Base-by-base conservation (phyloP, 352 stramenopile genomes). In the Globisporangium apiculatum region DNA sequence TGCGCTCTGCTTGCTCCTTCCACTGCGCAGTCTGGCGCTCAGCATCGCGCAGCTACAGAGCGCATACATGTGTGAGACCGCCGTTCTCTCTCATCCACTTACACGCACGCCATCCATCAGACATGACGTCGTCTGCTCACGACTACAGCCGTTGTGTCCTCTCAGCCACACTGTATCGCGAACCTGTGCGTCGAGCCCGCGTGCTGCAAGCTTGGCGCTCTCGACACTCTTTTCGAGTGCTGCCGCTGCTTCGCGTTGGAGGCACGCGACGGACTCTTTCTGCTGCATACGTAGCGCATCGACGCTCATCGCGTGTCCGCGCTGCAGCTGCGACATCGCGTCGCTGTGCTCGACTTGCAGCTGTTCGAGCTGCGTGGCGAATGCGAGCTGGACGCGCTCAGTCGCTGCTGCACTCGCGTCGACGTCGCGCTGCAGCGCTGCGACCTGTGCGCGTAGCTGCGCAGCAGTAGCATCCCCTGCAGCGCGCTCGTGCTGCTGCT, bases 301-400 rank as follows among this genome's bases (percentile, higher is more conserved):
- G 8, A 89, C 61, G 2, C 60, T 59, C 54, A 61, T 59, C 37
- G 55, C 51, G 50, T 89, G 71, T 38, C 82, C 67, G 5, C 63
- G 68, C 57, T 85, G 78, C 9, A 92, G 61, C 7, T 61, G 60
- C 35, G 58, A 66, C 12, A 88, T 64, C 46, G 78, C 57, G 3
- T 64, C 55, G 3, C 57, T 58, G 52, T 87, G 73, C 38, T 76
- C 65, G 10, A 51, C 51, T 9, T 71, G 69, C 12, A 79, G 50
- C 40, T 73, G 76, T 50, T 86, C 75, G 0, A 89, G 70, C 24
- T 83, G 63, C 37, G 61, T 69, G 40, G 60, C 66, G 57, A 70
- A 83, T 5, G 81, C 68, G 24, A 59, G 62, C 48, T 89, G 87
- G 35, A 75, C 50, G 43, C 61, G 75, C 53, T 81, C 75, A 0